A percentile compares a stretch with the other conserved stretches of the same genome.
Evolutionary conservation across 306 rosid genomes (phyloP).

Genomic region (Hippophae rhamnoides): DNA sequence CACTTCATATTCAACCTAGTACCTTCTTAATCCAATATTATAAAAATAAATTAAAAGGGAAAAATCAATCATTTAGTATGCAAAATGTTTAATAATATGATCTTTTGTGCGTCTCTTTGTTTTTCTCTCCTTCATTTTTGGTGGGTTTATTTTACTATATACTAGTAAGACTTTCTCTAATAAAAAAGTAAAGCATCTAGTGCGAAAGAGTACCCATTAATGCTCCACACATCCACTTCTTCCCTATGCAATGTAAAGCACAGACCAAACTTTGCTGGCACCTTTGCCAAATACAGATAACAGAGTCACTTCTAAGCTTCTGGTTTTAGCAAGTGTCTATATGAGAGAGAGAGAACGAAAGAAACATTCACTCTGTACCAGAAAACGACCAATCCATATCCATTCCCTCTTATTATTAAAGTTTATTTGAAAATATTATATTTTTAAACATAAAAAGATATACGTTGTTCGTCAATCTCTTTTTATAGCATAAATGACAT

Average conservation of each 20-base stretch:
- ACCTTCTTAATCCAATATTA: too few relatives aligned
- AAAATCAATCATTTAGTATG: not conserved
- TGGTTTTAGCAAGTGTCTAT: constrained; percentile 6
- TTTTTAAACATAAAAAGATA: too few relatives aligned
- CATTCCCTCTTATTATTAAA: not conserved
- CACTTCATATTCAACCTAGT: not conserved
- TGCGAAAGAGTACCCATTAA: constrained; percentile 8
- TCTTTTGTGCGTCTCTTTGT: not conserved
- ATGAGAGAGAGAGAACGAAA: constrained; percentile 2
- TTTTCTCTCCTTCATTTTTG: not conserved
- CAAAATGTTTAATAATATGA: not conserved
- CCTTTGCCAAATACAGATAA: constrained; percentile 20
- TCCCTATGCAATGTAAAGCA: constrained; percentile 25
- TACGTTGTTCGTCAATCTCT: too few relatives aligned
- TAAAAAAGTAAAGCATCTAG: constrained; percentile 15
- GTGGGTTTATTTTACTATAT: not conserved
- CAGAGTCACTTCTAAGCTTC: constrained; percentile 1
- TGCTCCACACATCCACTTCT: not conserved
- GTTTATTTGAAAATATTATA: too few relatives aligned
- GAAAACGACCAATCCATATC: constrained; percentile 29
- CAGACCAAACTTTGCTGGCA: constrained; percentile 39
- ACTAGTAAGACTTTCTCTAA: constrained; percentile 1
- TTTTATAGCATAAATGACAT: too few relatives aligned
- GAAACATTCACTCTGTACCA: constrained; percentile 10
- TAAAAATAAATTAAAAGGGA: not conserved